phyloP scores from a whole-genome alignment of 306 rosid genomes.

The Herpetospermum pedunculosum region DNA sequence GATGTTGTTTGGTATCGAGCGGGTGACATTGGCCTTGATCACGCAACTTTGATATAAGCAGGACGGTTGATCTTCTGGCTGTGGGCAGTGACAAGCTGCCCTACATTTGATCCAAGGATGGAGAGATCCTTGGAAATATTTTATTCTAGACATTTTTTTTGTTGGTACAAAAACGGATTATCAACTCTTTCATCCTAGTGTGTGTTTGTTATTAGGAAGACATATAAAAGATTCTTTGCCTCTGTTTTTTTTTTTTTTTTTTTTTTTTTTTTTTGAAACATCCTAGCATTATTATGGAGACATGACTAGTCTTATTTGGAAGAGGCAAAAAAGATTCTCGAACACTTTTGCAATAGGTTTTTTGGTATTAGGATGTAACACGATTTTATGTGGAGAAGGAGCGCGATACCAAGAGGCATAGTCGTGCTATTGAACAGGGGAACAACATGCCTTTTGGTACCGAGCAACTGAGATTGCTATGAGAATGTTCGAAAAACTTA shows the following conservation, averaged over 20 bases:
- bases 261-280: no score
- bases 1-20: no score
- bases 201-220: not conserved
- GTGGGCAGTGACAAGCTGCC: not conserved
- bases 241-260: not conserved
- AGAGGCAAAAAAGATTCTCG: not conserved
- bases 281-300: not conserved
- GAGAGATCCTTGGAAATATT: not conserved
- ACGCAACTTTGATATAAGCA: not conserved
- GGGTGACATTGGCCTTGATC: no score
- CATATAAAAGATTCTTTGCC: not conserved
- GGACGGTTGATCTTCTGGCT: not conserved
- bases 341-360: no score
- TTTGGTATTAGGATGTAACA: no score
- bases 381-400: no score
- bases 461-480: no score
- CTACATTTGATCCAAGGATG: not conserved
- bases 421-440: no score
- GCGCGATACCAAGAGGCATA: no score
- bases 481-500: no score
- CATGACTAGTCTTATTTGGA: not conserved
- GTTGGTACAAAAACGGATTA: no score
- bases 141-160: not conserved
- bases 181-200: not conserved
- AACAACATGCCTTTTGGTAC: no score